Base-by-base conservation (phyloP, 345 rosid genomes). In the Erysimum cheiranthoides region DNA sequence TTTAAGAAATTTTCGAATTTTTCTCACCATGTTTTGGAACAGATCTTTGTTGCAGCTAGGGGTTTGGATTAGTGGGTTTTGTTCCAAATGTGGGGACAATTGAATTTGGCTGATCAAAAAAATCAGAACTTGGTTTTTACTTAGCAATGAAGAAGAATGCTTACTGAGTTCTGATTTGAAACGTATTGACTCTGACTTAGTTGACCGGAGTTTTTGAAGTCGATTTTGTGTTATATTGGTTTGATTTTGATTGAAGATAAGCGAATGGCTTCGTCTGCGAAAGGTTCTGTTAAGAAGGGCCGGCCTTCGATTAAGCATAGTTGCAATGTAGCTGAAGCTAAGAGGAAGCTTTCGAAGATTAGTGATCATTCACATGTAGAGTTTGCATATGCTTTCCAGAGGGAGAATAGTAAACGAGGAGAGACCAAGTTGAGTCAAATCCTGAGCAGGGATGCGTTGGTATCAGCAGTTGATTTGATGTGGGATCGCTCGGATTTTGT, bases 401-500 rank as follows among this genome's bases (percentile, higher is more conserved):
- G 80, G 73, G 71, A 61, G 13, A 59, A 17, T 14, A 21, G 56
- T 14, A 43, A 31, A 59, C 64, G 30, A 58, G 39, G 77, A 17
- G 85, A 76, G 50, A 34, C 80, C 3, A 80, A 66, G 73, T 68
- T 68, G 43, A 67, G 68, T 61, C 79, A 85, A 70, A 60, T 88
- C 53, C 12, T 91, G 77, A 91, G 85, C 80, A 88, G 86, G 5
- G 72, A 85, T 16, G 82, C 84, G 79, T 79, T 91, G 18, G 60
- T 91, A 57, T 84, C 97, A 3, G 88, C 90, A 3, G 82, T 85
- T 68, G 87, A 87, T 63, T 86, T 86, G 74, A 62, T 90, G 74
- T 91, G 97, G 96, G 82, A 85, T 83, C 77, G 53, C n/a, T 82
- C 91, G 1, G 82, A 51, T 50, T 66, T 83, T 72, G 67, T 75